Evolutionary conservation across 2,329 filamentous ascomycete genomes (phyloP).

Genomic region (Cercospora berteroae): DNA sequence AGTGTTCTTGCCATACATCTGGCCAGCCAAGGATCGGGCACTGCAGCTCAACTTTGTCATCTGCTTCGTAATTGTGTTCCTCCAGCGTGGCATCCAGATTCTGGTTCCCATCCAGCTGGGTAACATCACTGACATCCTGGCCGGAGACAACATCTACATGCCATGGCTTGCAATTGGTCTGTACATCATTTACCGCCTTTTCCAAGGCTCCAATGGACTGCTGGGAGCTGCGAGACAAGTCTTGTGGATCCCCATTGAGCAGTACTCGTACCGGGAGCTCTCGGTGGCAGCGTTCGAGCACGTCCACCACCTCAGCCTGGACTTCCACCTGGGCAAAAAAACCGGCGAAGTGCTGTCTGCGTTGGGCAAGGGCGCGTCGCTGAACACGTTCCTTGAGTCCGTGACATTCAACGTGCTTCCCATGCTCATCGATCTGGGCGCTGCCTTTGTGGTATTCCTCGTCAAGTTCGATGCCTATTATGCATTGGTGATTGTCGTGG

Average conservation of each 20-base stretch:
- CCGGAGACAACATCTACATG: constrained; percentile 54
- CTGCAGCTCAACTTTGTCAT: constrained; percentile 76
- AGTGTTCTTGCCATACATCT: constrained; percentile 93
- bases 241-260: constrained; percentile 93
- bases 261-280: constrained; percentile 92
- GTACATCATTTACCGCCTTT: constrained; percentile 73
- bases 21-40: constrained; percentile 76
- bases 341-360: constrained; percentile 95
- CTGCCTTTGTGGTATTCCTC: constrained; percentile 81
- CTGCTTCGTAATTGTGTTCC: constrained; percentile 76
- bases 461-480: constrained; percentile 82
- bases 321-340: constrained; percentile 94
- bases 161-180: constrained; percentile 74
- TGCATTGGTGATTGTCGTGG: constrained; percentile 81
- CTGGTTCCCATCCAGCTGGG: constrained; percentile 81
- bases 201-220: constrained; percentile 86
- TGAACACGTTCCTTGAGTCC: constrained; percentile 95
- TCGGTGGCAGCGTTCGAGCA: constrained; percentile 96
- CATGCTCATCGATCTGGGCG: constrained; percentile 84
- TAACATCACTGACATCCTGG: constrained; percentile 71
- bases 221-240: constrained; percentile 78
- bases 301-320: constrained; percentile 88
- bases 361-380: constrained; percentile 90
- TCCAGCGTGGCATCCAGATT: constrained; percentile 82
- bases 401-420: constrained; percentile 94